Base-by-base conservation (phyloP, 75 land plant species). In the Cryptomeria japonica region DNA sequence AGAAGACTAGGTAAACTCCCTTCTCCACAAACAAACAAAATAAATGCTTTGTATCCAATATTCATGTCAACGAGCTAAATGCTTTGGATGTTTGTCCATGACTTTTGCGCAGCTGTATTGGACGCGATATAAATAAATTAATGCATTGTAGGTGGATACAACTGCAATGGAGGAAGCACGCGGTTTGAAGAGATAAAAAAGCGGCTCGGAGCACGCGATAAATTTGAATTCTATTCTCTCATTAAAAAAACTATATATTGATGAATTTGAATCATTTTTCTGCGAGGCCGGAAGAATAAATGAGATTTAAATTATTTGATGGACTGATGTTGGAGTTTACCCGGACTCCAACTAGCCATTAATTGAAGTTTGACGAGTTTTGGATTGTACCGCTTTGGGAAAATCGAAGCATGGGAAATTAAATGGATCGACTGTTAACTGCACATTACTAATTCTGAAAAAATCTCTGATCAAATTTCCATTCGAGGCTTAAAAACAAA, bases 291-390 rank as follows among this genome's bases (percentile, higher is more conserved):
- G 46, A 79, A 79, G 42, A 79, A 79, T 39, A 18, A 38, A 22
- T 22, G 82, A 25, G 42, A 41, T 79, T 79, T 64, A 28, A 64
- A 64, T 64, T 64, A 64, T 25, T 22, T 58, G 64, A 22, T 37
- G 15, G 22, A 79, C 39, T 39, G 41, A 79, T 6, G 25, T 19
- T 41, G 39, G 25, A 42, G 10, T 19, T 79, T 79, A 10, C 39
- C 46, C 82, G 82, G 82, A 79, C 42, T 79, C 46, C 82, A 79
- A 79, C 82, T 3, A 16, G 12, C 82, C n/a, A 79, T 79, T 38
- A 39, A 34, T 79, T 79, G 22, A 38, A 41, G 82, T 79, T 79
- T 79, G 82, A 79, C 39, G n/a, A 38, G 22, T 41, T 79, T 22
- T 79, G 46, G 42, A 38, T 39, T 41, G 44, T 39, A 38, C 22